Conservation (phyloP, 1,139 yeast species). For the Hyphopichia buzzinii region DNA sequence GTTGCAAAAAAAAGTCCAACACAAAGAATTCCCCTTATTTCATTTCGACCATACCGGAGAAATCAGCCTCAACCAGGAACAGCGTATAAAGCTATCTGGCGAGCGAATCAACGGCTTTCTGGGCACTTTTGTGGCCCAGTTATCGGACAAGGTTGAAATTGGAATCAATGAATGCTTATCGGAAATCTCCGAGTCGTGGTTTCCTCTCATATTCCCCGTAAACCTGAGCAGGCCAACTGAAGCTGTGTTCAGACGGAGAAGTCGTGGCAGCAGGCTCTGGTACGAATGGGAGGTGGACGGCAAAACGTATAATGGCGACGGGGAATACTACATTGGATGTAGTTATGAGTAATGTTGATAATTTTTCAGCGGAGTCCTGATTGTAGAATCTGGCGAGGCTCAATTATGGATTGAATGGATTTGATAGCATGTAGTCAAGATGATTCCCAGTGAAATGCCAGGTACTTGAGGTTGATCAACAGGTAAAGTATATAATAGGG, state of each 20-base stretch:
- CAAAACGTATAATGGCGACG: slow-evolving; percentile 18
- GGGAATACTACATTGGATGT: slow-evolving; percentile 18
- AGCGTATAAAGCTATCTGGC: not conserved
- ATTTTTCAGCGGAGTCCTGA: too few species aligned
- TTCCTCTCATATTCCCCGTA: slow-evolving; percentile 73
- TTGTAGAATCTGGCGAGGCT: too few species aligned
- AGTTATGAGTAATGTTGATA: too few species aligned
- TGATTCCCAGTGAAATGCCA: too few species aligned
- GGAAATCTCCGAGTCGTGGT: slow-evolving; percentile 48
- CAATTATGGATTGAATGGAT: too few species aligned
- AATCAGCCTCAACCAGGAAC: slow-evolving; percentile 14
- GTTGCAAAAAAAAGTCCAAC: slow-evolving; percentile 46
- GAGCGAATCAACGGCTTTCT: slow-evolving; percentile 59
- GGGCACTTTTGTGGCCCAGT: slow-evolving; percentile 69
- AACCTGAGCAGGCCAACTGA: slow-evolving; percentile 10
- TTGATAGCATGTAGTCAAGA: too few species aligned
- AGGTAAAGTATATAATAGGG: too few species aligned
- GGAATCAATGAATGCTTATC: slow-evolving; percentile 6
- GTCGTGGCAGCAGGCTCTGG: slow-evolving; percentile 50
- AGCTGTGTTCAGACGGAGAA: slow-evolving; percentile 3
- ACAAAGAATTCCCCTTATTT: slow-evolving; percentile 48
- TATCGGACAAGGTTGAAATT: slow-evolving; percentile 58
- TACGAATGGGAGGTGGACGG: slow-evolving; percentile 63
- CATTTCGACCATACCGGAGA: slow-evolving; percentile 47
- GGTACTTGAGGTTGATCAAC: too few species aligned